Conservation (phyloP, 257 asterid species). For the Gardenia jasminoides region DNA sequence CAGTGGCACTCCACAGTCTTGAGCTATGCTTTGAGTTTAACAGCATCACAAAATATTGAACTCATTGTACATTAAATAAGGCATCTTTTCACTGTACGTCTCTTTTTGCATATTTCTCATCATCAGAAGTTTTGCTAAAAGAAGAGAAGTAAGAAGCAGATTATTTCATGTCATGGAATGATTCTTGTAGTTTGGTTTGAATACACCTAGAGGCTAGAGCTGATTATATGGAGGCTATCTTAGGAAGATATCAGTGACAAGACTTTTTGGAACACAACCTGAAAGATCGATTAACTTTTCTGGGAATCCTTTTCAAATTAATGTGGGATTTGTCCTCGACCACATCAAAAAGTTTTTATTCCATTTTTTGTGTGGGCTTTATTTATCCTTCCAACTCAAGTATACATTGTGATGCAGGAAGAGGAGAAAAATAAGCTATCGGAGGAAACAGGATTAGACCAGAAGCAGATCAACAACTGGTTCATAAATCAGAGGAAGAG, state of each 20-base stretch:
- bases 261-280: not conserved
- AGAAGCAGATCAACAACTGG: constrained; percentile 88
- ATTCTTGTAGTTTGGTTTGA: not conserved
- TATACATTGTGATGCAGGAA: constrained; percentile 42
- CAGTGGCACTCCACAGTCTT: too few species aligned
- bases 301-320: too few species aligned
- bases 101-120: not conserved
- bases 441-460: constrained; percentile 60
- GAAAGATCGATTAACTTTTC: not conserved
- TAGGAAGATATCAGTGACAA: too few species aligned
- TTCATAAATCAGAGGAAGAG: constrained; percentile 85
- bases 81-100: not conserved
- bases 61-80: not conserved
- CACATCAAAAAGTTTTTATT: not conserved
- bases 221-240: not conserved
- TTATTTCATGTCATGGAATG: not conserved
- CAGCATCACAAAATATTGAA: too few species aligned
- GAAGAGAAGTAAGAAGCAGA: not conserved
- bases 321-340: too few species aligned
- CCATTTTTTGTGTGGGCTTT: not conserved
- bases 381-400: not conserved
- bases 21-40: too few species aligned
- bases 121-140: too few species aligned
- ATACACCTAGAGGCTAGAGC: not conserved
- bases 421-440: constrained; percentile 70